A percentile compares a stretch with the other conserved stretches of the same genome.
phyloP scores from a whole-genome alignment of 2,329 filamentous ascomycete species.

The Pseudonectria buxi region DNA sequence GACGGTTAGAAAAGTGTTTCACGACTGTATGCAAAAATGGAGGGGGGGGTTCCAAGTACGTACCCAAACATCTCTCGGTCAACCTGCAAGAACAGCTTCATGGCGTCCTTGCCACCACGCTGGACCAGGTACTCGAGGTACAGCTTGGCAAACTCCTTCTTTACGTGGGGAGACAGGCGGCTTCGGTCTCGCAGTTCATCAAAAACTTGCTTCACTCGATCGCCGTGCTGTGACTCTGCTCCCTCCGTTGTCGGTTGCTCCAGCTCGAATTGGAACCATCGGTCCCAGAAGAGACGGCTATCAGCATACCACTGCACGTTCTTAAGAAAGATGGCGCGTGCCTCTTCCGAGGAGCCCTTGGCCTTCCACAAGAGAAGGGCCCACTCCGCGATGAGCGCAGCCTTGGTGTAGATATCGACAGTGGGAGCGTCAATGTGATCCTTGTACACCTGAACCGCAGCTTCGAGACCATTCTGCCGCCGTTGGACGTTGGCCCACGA shows the following conservation, averaged over 20 bases:
- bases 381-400: constrained; percentile 82
- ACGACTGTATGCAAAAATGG: background rate
- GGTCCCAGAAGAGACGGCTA: constrained; percentile 83
- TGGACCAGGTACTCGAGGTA: constrained; percentile 85
- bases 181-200: constrained; percentile 68
- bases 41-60: constrained; percentile 27
- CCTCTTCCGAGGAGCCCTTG: constrained; percentile 73
- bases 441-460: constrained; percentile 78
- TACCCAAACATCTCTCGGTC: constrained; percentile 85
- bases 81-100: constrained; percentile 76
- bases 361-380: constrained; percentile 81
- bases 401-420: constrained; percentile 73
- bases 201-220: constrained; percentile 75
- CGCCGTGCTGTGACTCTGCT: constrained; percentile 57
- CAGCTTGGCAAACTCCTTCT: constrained; percentile 67
- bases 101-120: constrained; percentile 71
- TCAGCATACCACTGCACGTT: constrained; percentile 80
- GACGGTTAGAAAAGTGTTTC: constrained; percentile 7
- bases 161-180: constrained; percentile 56
- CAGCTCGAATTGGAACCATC: constrained; percentile 83
- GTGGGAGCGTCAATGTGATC: constrained; percentile 67
- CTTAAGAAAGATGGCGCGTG: constrained; percentile 73
- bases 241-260: constrained; percentile 66
- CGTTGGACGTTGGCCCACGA: constrained; percentile 83
- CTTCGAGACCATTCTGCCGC: constrained; percentile 74